Conservation (phyloP, 768 basidiomycete genomes). For the Tulasnella sp. region DNA sequence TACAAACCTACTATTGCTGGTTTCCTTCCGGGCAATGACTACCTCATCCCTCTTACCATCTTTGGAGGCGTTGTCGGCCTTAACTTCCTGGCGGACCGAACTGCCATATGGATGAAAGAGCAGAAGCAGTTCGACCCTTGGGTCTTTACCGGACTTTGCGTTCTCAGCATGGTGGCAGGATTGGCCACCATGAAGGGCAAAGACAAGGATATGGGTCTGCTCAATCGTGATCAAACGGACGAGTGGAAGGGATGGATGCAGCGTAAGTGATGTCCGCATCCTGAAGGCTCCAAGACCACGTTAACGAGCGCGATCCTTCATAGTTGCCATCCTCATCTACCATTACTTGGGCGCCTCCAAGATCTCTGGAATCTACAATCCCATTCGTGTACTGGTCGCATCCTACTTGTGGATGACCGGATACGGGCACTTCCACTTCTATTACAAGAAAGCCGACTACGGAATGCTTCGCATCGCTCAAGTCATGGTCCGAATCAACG, state of each 20-base stretch:
- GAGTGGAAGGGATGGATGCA: slow-evolving; percentile 99
- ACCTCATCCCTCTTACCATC: slow-evolving; percentile 44
- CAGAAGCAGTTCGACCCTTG: slow-evolving; percentile 72
- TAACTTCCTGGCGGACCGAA: slow-evolving; percentile 76
- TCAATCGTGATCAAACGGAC: slow-evolving; percentile 89
- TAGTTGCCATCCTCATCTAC: slow-evolving; percentile 86
- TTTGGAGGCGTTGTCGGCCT: slow-evolving; percentile 61
- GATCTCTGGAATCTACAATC: slow-evolving; percentile 88
- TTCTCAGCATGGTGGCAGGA: slow-evolving; percentile 50
- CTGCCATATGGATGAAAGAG: slow-evolving; percentile 79
- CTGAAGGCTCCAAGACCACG: not conserved
- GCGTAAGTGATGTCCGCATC: slow-evolving; percentile 42
- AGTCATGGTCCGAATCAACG: slow-evolving; percentile 73
- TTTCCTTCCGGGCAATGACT: slow-evolving; percentile 24
- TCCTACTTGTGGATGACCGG: slow-evolving; percentile 91
- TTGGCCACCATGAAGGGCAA: slow-evolving; percentile 55
- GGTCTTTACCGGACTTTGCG: slow-evolving; percentile 54
- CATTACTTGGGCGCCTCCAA: slow-evolving; percentile 88
- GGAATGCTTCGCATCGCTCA: slow-evolving; percentile 68
- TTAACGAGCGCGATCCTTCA: not conserved
- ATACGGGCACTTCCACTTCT: slow-evolving; percentile 83
- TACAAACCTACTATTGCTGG: not conserved
- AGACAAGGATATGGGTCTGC: slow-evolving; percentile 78
- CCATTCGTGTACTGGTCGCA: slow-evolving; percentile 79
- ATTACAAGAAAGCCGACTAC: slow-evolving; percentile 84